These are phyloP conservation scores for Saccharomyces hybrid DNA, from an alignment of 1,139 yeast species.

Conservation along the genomic window DNA sequence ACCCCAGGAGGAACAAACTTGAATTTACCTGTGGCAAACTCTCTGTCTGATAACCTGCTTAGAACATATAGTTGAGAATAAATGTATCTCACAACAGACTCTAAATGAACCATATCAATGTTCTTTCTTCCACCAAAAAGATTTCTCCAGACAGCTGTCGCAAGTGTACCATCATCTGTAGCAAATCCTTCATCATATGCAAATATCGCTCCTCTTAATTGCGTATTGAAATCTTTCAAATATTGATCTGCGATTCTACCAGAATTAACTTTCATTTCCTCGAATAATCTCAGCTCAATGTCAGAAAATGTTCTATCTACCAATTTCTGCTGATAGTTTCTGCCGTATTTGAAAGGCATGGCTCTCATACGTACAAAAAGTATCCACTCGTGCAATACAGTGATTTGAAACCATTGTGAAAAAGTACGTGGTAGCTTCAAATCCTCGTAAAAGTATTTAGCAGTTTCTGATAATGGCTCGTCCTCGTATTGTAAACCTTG, in stretches of 20 bases:
- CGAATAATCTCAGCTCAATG: slow-evolving; percentile 76
- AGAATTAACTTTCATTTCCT: slow-evolving; percentile 79
- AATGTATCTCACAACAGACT: slow-evolving; percentile 79
- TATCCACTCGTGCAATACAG: slow-evolving; percentile 88
- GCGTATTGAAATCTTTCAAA: slow-evolving; percentile 84
- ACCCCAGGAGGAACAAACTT: slow-evolving; percentile 79
- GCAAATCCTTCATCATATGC: slow-evolving; percentile 90
- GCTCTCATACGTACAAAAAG: slow-evolving; percentile 92
- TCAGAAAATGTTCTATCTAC: slow-evolving; percentile 86
- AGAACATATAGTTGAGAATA: slow-evolving; percentile 84
- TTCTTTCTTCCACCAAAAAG: slow-evolving; percentile 79
- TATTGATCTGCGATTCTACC: slow-evolving; percentile 79
- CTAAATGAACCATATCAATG: slow-evolving; percentile 76
- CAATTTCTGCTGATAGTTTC: slow-evolving; percentile 83
- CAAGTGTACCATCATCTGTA: slow-evolving; percentile 76
- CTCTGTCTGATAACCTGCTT: slow-evolving; percentile 79
- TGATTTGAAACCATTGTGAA: slow-evolving; percentile 91
- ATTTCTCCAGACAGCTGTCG: slow-evolving; percentile 88
- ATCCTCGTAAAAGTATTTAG: slow-evolving; percentile 69
- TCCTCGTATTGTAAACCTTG: slow-evolving; percentile 74
- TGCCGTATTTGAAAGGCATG: slow-evolving; percentile 83
- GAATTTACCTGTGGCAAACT: slow-evolving; percentile 86
- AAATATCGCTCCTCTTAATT: slow-evolving; percentile 79
- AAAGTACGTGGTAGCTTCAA: slow-evolving; percentile 77
- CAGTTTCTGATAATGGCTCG: slow-evolving; percentile 58